Conservation (phyloP, 2,329 filamentous ascomycete species). For the Ascosphaera acerosa region DNA sequence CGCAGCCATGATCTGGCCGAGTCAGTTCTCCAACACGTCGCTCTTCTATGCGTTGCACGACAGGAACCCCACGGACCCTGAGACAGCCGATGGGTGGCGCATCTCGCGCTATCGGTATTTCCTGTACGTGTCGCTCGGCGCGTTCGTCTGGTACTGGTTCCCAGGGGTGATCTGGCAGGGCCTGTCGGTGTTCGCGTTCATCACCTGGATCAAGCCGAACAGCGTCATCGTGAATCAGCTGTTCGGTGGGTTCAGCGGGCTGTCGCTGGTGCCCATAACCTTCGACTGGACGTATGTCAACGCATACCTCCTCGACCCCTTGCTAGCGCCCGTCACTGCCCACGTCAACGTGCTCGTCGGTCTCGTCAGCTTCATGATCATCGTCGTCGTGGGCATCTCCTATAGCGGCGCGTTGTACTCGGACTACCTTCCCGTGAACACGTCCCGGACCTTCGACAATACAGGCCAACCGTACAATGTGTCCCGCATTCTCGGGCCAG, state of each 20-base stretch:
- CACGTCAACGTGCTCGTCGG: conserved; percentile 13
- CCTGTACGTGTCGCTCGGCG: conserved; percentile 25
- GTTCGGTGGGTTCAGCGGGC: conserved; percentile 41
- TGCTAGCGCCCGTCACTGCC: conserved; percentile 11
- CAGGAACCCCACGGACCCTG: conserved; percentile 25
- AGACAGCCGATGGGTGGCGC: conserved; percentile 31
- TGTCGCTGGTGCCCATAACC: conserved; percentile 44
- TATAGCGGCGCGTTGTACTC: conserved; percentile 12
- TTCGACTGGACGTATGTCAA: conserved; percentile 10
- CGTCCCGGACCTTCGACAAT: conserved; percentile 13
- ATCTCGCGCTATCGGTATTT: conserved; percentile 41
- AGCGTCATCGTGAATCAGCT: conserved; percentile 44
- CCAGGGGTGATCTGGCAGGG: conserved; percentile 40
- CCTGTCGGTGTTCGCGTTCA: conserved; percentile 39
- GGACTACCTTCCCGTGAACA: conserved; percentile 14
- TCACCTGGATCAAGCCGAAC: conserved; percentile 37
- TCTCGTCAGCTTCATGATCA: conserved; percentile 10
- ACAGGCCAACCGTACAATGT: conserved; percentile 13
- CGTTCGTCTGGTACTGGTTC: conserved; percentile 38
- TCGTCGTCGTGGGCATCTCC: conserved; percentile 12
- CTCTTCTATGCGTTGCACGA: conserved; percentile 49
- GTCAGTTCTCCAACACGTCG: conserved; percentile 35
- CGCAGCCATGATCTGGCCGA: conserved; percentile 46
- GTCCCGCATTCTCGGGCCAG: conserved; percentile 9
- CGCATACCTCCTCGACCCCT: conserved; percentile 10